These are phyloP conservation scores for Trifolium repens DNA, from an alignment of 306 rosid genomes.

Conservation along the genomic window DNA sequence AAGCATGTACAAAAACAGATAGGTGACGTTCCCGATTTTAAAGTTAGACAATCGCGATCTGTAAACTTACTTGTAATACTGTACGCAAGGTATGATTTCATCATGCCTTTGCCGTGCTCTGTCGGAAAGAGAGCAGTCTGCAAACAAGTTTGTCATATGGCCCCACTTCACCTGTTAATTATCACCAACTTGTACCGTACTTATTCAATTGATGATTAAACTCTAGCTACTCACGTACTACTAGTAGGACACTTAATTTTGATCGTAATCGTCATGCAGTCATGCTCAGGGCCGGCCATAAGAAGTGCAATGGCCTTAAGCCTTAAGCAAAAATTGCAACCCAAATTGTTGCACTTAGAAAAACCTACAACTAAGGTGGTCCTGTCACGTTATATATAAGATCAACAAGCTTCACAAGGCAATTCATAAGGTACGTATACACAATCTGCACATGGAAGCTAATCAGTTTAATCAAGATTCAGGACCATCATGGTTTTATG, in stretches of 20 bases:
- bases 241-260: too few relatives aligned
- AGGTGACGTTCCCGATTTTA: too few relatives aligned
- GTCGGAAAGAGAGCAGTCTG: conserved; percentile 34
- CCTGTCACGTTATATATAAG: conserved; percentile 37
- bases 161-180: conserved; percentile 23
- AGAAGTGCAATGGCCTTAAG: too few relatives aligned
- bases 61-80: too few relatives aligned
- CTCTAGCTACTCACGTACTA: too few relatives aligned
- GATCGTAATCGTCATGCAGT: too few relatives aligned
- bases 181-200: conserved; percentile 14
- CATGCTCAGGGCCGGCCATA: too few relatives aligned
- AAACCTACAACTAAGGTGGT: conserved; percentile 45
- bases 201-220: background rate
- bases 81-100: background rate
- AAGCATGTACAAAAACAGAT: too few relatives aligned
- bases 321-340: background rate
- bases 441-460: conserved; percentile 55
- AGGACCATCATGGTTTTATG: conserved; percentile 50
- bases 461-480: conserved; percentile 32
- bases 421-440: conserved; percentile 39
- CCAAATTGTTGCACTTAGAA: conserved; percentile 25
- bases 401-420: conserved; percentile 50
- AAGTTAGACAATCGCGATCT: too few relatives aligned
- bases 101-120: conserved; percentile 14
- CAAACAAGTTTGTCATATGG: background rate